A percentile compares a stretch with the other conserved stretches of the same genome.
phyloP scores from a whole-genome alignment of 441 rosid species.

The Gossypium schwendimanii region DNA sequence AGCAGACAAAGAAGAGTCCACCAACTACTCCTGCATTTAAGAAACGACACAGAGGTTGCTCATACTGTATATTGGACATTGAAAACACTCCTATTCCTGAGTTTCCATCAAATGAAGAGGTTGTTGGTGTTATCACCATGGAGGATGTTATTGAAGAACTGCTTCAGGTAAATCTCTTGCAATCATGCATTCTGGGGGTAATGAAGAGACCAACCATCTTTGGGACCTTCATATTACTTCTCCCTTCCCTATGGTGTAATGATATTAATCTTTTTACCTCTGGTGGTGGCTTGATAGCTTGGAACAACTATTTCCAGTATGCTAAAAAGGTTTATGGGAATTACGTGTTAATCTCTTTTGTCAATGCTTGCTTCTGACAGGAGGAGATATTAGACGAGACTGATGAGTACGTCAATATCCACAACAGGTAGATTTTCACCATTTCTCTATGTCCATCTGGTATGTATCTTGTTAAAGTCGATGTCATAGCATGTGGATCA shows the following conservation, averaged over 20 bases:
- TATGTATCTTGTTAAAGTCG: neutral
- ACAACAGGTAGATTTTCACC: conserved; percentile 37
- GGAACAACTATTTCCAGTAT: neutral
- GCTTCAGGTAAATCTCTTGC: conserved; percentile 44
- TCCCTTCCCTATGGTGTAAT: neutral
- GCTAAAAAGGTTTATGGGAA: neutral
- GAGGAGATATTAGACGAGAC: conserved; percentile 71
- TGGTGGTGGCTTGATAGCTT: neutral
- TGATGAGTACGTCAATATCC: conserved; percentile 64
- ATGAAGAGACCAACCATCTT: neutral
- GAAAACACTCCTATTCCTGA: conserved; percentile 59
- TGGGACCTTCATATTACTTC: neutral
- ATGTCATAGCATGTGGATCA: neutral
- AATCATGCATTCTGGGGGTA: neutral
- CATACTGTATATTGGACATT: conserved; percentile 69
- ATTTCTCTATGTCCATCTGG: neutral
- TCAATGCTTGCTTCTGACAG: conserved; percentile 25
- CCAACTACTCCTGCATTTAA: conserved; percentile 52
- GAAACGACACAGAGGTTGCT: conserved; percentile 79
- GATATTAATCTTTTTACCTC: neutral
- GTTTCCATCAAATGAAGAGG: conserved; percentile 56
- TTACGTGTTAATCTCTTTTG: neutral
- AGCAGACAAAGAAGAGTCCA: conserved; percentile 39
- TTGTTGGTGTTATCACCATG: conserved; percentile 83
- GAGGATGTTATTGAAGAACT: conserved; percentile 94